Percentiles rank a stretch among this genome's conserved stretches.
Evolutionary conservation across 345 rosid species (phyloP).

Genomic region (Eucalyptus victrix): DNA sequence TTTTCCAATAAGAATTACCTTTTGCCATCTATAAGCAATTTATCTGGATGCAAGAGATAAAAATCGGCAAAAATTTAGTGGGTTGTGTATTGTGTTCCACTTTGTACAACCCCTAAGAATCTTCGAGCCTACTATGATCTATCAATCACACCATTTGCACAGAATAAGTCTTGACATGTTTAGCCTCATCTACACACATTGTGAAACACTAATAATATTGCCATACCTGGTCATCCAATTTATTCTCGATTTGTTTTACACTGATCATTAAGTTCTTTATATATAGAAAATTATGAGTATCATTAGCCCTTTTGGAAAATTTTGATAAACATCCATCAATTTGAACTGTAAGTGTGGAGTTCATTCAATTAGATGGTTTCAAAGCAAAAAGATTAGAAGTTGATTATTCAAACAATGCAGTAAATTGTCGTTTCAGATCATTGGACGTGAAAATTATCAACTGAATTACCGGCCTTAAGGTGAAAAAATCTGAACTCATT

Average conservation of each 20-base stretch:
- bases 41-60: neutral
- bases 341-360: no score
- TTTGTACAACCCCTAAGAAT: fast-evolving
- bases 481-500: neutral
- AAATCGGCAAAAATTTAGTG: neutral
- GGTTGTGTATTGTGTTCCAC: neutral
- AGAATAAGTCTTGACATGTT: neutral
- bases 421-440: no score
- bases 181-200: no score
- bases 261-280: no score
- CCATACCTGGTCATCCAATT: no score
- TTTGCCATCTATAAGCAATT: neutral
- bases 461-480: neutral
- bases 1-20: neutral
- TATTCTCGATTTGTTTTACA: no score
- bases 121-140: neutral
- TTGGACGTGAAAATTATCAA: neutral
- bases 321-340: no score
- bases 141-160: neutral
- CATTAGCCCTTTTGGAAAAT: no score
- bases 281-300: no score
- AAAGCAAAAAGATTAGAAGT: no score
- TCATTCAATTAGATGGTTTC: no score
- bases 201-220: no score
- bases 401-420: neutral